Conservation (phyloP, 192 early-diverging fungal genomes). For the Coemansia sp. region DNA sequence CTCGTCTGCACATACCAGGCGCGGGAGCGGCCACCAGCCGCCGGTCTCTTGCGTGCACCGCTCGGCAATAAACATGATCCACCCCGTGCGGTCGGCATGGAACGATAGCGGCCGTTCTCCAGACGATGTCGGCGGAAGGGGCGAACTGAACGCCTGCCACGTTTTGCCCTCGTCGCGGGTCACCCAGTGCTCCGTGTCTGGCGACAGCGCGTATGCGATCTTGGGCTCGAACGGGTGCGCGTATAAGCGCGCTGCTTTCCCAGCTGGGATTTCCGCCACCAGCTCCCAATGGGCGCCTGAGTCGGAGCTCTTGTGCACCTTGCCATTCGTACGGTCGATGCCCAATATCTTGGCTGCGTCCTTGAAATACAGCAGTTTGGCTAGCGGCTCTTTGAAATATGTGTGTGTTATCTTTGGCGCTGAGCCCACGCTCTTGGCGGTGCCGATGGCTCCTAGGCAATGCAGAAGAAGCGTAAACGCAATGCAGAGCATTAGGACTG, state of each 20-base stretch:
- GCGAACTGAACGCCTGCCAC: conserved; percentile 50
- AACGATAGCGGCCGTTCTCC: conserved; percentile 58
- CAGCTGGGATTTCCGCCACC: conserved; percentile 49
- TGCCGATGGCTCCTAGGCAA: neutral
- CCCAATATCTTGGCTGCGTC: conserved; percentile 50
- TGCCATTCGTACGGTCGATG: conserved; percentile 53
- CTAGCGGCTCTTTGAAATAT: conserved; percentile 39
- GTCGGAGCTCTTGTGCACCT: conserved; percentile 62
- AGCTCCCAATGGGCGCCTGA: conserved; percentile 65
- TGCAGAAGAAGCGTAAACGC: conserved; percentile 15
- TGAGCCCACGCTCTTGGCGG: conserved; percentile 3
- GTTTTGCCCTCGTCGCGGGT: conserved; percentile 48
- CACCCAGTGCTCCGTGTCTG: conserved; percentile 43
- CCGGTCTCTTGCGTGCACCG: conserved; percentile 54
- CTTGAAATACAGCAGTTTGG: conserved; percentile 52
- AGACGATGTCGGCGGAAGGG: conserved; percentile 32
- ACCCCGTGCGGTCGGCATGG: conserved; percentile 64
- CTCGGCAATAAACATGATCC: conserved; percentile 65
- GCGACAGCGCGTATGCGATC: conserved; percentile 47
- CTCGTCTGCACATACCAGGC: conserved; percentile 61
- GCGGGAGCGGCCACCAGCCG: conserved; percentile 52
- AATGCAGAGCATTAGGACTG: neutral
- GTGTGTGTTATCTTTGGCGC: conserved; percentile 35
- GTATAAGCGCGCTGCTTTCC: conserved; percentile 54
- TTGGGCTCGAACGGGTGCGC: conserved; percentile 67